Evolutionary conservation across 257 asterid species (phyloP).

Genomic region (Solanum dulcamara): DNA sequence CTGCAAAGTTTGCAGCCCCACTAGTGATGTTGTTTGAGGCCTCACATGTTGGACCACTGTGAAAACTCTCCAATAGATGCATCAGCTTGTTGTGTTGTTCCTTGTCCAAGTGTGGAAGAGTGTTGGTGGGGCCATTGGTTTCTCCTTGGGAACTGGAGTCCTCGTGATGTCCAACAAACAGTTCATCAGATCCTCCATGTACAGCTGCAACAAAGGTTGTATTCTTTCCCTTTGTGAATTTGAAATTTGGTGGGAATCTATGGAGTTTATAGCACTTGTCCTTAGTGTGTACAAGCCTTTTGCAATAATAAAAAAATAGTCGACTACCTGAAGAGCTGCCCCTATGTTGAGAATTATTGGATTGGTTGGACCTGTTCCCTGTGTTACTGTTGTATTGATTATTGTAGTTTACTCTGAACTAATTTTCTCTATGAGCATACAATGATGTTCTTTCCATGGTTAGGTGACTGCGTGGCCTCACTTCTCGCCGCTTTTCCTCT

Average conservation of each 20-base stretch:
- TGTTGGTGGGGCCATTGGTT: neutral
- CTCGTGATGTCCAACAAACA: too few relatives aligned
- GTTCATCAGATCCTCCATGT: neutral
- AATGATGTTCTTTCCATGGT: neutral
- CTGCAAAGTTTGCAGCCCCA: neutral
- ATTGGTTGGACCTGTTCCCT: neutral
- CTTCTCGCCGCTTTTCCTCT: neutral
- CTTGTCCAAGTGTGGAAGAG: neutral
- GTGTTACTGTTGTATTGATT: too few relatives aligned
- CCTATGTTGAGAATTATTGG: neutral
- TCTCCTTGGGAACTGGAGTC: fast-evolving
- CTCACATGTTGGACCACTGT: neutral
- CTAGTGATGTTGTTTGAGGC: neutral
- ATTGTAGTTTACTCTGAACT: too few relatives aligned
- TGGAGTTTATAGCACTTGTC: neutral
- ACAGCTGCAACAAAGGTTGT: too few relatives aligned
- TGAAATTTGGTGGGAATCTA: too few relatives aligned
- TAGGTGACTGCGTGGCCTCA: neutral
- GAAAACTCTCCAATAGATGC: neutral
- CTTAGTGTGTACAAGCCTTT: neutral
- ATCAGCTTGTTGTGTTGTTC: neutral
- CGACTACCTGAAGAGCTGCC: neutral
- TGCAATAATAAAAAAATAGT: neutral
- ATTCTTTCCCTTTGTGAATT: neutral
- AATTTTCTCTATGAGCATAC: neutral